Conservation (phyloP, 176 grass and related monocot genomes). For the Aegilops sharonensis region DNA sequence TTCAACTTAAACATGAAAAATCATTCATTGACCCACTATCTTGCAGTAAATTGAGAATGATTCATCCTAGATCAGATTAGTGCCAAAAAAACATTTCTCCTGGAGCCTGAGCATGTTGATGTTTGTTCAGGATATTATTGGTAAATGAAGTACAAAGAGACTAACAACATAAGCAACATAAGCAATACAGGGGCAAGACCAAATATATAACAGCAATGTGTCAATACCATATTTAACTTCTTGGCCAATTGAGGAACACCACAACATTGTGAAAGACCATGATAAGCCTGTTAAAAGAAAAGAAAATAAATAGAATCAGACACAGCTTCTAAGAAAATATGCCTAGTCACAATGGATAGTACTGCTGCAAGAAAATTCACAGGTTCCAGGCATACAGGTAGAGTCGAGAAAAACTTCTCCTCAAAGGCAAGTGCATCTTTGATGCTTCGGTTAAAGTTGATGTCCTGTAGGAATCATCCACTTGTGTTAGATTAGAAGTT, state of each 20-base stretch:
- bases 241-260: constrained; percentile 92
- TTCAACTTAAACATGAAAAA: constrained; percentile 19
- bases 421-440: constrained; percentile 87
- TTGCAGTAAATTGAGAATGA: neutral
- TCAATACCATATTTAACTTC: constrained; percentile 81
- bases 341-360: neutral
- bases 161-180: constrained; percentile 12
- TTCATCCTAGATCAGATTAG: constrained; percentile 18
- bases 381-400: constrained; percentile 56
- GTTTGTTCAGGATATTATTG: constrained; percentile 12
- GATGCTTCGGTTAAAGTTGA: constrained; percentile 90
- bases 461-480: constrained; percentile 62
- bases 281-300: constrained; percentile 69
- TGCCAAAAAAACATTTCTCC: neutral
- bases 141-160: constrained; percentile 5
- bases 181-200: constrained; percentile 11
- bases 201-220: constrained; percentile 28
- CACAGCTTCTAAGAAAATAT: neutral
- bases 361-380: constrained; percentile 21
- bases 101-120: neutral
- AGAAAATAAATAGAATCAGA: neutral
- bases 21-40: neutral
- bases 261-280: constrained; percentile 90
- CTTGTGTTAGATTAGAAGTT: constrained; percentile 26
- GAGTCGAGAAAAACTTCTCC: constrained; percentile 84